A percentile compares a stretch with the other conserved stretches of the same genome.
Evolutionary conservation across 2,329 filamentous ascomycete species (phyloP).

Genomic region (Exophiala sp.): DNA sequence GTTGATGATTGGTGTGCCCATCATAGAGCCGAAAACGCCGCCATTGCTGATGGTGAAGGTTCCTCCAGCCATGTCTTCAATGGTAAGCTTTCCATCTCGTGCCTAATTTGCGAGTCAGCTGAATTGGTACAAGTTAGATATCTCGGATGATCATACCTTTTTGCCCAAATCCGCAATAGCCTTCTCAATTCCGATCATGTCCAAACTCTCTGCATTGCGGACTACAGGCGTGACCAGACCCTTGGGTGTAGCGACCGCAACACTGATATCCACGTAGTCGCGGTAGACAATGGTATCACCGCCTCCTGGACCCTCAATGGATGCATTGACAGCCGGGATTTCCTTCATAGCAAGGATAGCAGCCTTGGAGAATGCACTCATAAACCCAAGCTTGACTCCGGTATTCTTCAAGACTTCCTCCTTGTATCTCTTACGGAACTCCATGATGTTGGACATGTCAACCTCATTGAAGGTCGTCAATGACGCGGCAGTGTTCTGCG

Average conservation of each 20-base stretch:
- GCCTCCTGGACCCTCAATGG: slow-evolving; percentile 89
- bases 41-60: slow-evolving; percentile 98
- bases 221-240: slow-evolving; percentile 95
- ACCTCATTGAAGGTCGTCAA: slow-evolving; percentile 99
- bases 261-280: slow-evolving; percentile 96
- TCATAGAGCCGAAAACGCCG: slow-evolving; percentile 91
- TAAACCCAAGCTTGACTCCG: slow-evolving; percentile 97
- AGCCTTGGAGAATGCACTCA: slow-evolving; percentile 93
- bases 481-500: slow-evolving; percentile 95
- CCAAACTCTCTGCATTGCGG: slow-evolving; percentile 82
- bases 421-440: slow-evolving; percentile 96
- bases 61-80: slow-evolving; percentile 98
- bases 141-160: slow-evolving; percentile 59
- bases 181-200: slow-evolving; percentile 83
- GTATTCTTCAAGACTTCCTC: slow-evolving; percentile 94
- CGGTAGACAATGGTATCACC: slow-evolving; percentile 98
- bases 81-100: slow-evolving; percentile 90
- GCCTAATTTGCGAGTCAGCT: slow-evolving; percentile 51
- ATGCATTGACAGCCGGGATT: slow-evolving; percentile 89
- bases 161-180: slow-evolving; percentile 89
- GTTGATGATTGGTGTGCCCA: slow-evolving; percentile 99
- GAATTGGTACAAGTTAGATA: not conserved
- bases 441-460: slow-evolving; percentile 96
- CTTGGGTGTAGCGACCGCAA: slow-evolving; percentile 95
- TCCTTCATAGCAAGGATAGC: slow-evolving; percentile 89